Percentiles rank a stretch among this genome's conserved stretches.
Evolutionary conservation across 208 protist genomes (phyloP).

Genomic region (Crithidia fasciculata): DNA sequence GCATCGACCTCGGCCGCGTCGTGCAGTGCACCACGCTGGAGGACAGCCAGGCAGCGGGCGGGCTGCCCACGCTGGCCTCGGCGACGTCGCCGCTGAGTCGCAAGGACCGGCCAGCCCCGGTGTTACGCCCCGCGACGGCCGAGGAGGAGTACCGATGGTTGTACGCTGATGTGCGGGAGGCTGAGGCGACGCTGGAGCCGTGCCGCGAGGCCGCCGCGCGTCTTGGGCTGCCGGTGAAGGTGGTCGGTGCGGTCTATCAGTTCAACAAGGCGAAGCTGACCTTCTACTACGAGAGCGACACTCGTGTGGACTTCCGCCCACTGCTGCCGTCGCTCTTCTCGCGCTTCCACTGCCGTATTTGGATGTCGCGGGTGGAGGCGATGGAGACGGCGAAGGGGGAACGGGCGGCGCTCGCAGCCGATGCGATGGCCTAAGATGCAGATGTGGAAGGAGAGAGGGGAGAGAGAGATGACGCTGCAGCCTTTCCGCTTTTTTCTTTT

Average conservation of each 20-base stretch:
- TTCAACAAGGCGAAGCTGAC: constrained; percentile 89
- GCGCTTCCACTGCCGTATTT: constrained; percentile 86
- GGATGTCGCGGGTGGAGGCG: constrained; percentile 59
- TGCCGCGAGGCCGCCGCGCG: constrained; percentile 59
- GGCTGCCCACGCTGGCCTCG: constrained; percentile 22
- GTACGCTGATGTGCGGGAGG: constrained; percentile 54
- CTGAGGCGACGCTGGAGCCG: constrained; percentile 48
- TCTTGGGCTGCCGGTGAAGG: constrained; percentile 56
- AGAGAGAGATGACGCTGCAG: background rate
- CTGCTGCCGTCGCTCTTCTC: constrained; percentile 79
- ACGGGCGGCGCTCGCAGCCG: background rate
- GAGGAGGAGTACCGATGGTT: constrained; percentile 74
- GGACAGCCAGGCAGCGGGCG: constrained; percentile 3
- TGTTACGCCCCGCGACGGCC: constrained; percentile 55
- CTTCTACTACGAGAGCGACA: constrained; percentile 81
- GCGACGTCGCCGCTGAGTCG: constrained; percentile 29
- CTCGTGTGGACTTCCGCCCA: constrained; percentile 79
- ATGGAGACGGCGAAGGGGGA: constrained; percentile 11
- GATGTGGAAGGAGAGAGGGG: background rate
- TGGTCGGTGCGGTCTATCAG: constrained; percentile 85
- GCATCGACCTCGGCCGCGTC: constrained; percentile 80
- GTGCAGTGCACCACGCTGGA: constrained; percentile 39
- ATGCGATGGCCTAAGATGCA: background rate
- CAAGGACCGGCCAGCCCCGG: constrained; percentile 37
- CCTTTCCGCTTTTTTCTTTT: background rate